phyloP scores from a whole-genome alignment of 1,284 basidiomycete genomes.

The Cutaneotrichosporon cyanovorans region DNA sequence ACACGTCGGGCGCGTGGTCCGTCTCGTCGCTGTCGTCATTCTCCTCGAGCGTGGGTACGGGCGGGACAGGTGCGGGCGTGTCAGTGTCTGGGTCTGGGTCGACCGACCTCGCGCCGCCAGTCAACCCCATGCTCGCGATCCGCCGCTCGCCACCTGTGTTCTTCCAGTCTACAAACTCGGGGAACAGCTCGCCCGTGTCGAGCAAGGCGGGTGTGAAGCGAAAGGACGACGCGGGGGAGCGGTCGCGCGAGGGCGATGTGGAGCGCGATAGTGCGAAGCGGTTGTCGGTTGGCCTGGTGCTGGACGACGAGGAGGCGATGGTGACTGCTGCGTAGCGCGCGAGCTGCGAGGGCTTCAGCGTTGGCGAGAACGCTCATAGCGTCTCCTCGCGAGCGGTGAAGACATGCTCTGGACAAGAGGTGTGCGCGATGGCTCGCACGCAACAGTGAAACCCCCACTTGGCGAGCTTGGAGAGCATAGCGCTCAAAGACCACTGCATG shows the following conservation, averaged over 20 bases:
- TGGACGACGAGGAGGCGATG: not conserved
- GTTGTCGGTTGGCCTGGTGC: constrained; percentile 25
- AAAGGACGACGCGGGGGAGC: constrained; percentile 23
- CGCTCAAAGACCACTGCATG: too few species aligned
- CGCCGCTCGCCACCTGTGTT: constrained; percentile 33
- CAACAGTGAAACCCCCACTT: too few species aligned
- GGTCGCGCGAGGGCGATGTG: constrained; percentile 8
- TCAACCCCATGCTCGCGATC: constrained; percentile 25
- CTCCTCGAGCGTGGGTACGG: not conserved
- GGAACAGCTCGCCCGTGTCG: constrained; percentile 1
- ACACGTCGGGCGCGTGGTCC: constrained; percentile 1
- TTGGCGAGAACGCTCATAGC: too few species aligned
- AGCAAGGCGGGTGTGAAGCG: constrained; percentile 21
- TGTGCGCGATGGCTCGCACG: too few species aligned
- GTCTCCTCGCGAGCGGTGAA: too few species aligned
- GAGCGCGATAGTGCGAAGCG: constrained; percentile 22
- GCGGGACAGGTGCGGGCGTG: constrained; percentile 1
- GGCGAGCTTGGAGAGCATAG: too few species aligned
- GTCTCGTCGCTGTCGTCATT: constrained; percentile 4
- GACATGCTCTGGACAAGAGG: too few species aligned
- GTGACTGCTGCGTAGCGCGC: too few species aligned
- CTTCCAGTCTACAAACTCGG: constrained; percentile 25
- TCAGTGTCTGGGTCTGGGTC: constrained; percentile 1
- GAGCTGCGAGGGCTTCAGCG: too few species aligned
- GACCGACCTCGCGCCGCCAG: constrained; percentile 10